Percentiles rank a stretch among this genome's conserved stretches.
These are phyloP conservation scores for Hypomyces perniciosus DNA, from an alignment of 2,329 filamentous ascomycete genomes.

Conservation along the genomic window DNA sequence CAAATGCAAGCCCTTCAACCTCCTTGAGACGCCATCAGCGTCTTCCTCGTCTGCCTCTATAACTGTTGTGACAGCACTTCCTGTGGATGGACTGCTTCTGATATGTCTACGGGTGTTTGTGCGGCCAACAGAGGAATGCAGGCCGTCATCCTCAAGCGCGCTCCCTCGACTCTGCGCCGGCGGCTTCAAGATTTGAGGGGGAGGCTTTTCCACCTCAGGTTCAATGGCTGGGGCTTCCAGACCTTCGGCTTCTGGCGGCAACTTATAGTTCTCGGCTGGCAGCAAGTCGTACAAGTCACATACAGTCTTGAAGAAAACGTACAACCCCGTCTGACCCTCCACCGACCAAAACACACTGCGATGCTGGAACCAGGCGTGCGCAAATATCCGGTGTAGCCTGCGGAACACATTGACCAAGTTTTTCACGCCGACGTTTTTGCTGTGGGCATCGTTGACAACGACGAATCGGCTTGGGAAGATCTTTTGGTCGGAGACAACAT, in stretches of 20 bases:
- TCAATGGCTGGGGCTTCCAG: conserved; percentile 48
- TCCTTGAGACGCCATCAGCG: conserved; percentile 38
- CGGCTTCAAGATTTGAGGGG: conserved; percentile 33
- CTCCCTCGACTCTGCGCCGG: conserved; percentile 24
- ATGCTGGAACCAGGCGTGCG: conserved; percentile 98
- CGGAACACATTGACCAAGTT: conserved; percentile 94
- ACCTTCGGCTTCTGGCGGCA: conserved; percentile 88
- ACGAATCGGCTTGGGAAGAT: conserved; percentile 85
- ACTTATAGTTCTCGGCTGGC: conserved; percentile 90
- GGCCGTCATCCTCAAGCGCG: conserved; percentile 41
- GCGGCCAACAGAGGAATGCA: conserved; percentile 43
- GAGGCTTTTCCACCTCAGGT: conserved; percentile 35
- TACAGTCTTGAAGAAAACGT: conserved; percentile 94
- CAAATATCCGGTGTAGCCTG: conserved; percentile 91
- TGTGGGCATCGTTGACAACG: conserved; percentile 48
- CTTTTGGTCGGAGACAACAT: conserved; percentile 88
- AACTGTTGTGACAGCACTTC: conserved; percentile 73
- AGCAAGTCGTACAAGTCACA: conserved; percentile 88
- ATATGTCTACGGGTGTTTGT: conserved; percentile 78
- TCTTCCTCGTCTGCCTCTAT: conserved; percentile 79
- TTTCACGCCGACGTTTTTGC: conserved; percentile 61
- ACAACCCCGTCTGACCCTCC: conserved; percentile 83
- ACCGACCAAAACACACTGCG: conserved; percentile 92
- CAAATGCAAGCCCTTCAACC: conserved; percentile 42
- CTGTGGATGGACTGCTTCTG: conserved; percentile 72